Evolutionary conservation across 2,329 filamentous ascomycete species (phyloP), one percentile per base, ranked within the genome.

Genomic region (Aspergillus sp.): DNA sequence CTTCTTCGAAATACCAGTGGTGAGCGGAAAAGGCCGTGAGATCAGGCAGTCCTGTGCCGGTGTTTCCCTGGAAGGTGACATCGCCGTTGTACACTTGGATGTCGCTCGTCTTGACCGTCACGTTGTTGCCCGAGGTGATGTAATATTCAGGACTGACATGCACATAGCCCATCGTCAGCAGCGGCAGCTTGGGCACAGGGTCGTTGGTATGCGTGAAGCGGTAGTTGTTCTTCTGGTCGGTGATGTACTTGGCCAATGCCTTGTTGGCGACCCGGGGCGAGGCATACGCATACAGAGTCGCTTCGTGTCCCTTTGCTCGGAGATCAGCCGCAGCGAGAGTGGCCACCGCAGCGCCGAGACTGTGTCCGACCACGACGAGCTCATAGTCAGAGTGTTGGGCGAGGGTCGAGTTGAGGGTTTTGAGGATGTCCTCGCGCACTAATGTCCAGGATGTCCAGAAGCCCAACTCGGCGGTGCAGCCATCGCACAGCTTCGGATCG

Each of bases 81-180:
- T 46, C 50, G 2, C 58, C 57, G 1, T 52, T 37, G 9, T 59
- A 42, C 5, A 59, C 50, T 12, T 52, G 35, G 6, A 63, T 43
- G 26, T 60, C 52, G 10, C 42, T 40, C 0, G 51, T 35, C 0
- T 35, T 29, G 9, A 61, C 56, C 11, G 51, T 51, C 6, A 50
- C 40, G 19, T 56, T 56, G 28, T 55, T 51, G 1, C 43, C 44
- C 1, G 68, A 59, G 0, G 52, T 57, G 31, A 85, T 69, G 74
- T 79, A 88, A 66, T 82, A 87, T 70, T 89, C 86, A 1, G 85
- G 83, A 11, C 72, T 78, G n/a, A 79, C 77, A 62, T 88, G 85
- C 33, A 75, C 68, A 68, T 81, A 89, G 30, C 77, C 77, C 40
- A 84, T 61, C 37, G 77, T 41, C 45, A 79, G 65, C 8, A 82